These are phyloP conservation scores for Dillenia suffruticosa DNA, from an alignment of 164 flowering plant genomes.

Conservation along the genomic window DNA sequence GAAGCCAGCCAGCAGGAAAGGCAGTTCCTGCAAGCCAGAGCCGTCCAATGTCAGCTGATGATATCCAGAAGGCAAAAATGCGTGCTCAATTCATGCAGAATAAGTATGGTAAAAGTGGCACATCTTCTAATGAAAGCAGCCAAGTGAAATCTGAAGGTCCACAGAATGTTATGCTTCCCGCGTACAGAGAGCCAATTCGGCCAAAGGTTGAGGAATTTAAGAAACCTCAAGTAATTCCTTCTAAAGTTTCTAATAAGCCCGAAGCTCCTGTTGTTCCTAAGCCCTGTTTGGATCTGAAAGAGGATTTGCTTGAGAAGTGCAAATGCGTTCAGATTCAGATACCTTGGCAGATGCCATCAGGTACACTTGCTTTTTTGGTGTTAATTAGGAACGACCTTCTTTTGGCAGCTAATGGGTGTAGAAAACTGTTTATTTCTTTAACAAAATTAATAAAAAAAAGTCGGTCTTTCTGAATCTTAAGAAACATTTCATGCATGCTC, in stretches of 20 bases:
- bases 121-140: conserved; percentile 22
- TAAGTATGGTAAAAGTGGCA: conserved; percentile 56
- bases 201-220: conserved; percentile 39
- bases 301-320: conserved; percentile 41
- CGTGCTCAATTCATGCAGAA: conserved; percentile 80
- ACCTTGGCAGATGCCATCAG: conserved; percentile 85
- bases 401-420: conserved; percentile 9
- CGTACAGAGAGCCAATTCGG: conserved; percentile 21
- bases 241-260: conserved; percentile 13
- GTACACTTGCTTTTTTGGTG: conserved; percentile 37
- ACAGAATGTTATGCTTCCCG: conserved; percentile 16
- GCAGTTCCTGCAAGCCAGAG: conserved; percentile 44
- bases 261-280: conserved; percentile 22
- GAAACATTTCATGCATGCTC: no score
- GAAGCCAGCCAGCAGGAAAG: conserved; percentile 48
- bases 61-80: conserved; percentile 95
- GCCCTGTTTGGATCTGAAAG: conserved; percentile 21
- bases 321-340: conserved; percentile 53
- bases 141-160: conserved; percentile 28
- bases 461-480: no score
- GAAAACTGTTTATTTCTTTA: conserved; percentile 1
- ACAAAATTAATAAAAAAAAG: no score
- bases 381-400: conserved; percentile 6
- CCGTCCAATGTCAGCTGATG: conserved; percentile 96
- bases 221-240: conserved; percentile 19